Percentiles rank a stretch among this genome's conserved stretches.
Conservation (phyloP, 164 flowering plant genomes). For the Euptelea pleiosperma region DNA sequence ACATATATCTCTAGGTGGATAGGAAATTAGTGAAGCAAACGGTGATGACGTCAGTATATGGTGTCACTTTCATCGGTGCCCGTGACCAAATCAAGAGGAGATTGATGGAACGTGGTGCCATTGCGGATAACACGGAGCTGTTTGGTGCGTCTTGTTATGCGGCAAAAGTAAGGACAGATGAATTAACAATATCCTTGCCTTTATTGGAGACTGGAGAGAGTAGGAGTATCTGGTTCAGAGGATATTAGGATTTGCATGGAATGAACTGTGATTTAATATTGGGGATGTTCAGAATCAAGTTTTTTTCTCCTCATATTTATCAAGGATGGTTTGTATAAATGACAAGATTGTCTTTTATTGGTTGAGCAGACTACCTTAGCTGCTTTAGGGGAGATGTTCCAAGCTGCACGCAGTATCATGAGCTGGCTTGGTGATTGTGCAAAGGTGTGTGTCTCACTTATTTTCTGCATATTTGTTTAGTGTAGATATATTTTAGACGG, state of each 20-base stretch:
- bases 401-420: slow-evolving; percentile 95
- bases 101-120: slow-evolving; percentile 64
- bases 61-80: slow-evolving; percentile 98
- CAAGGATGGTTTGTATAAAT: not conserved
- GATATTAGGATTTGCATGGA: not conserved
- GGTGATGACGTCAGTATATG: slow-evolving; percentile 99
- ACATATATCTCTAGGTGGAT: slow-evolving; percentile 51
- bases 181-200: not conserved
- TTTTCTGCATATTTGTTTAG: not conserved
- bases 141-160: slow-evolving; percentile 87
- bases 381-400: slow-evolving; percentile 95
- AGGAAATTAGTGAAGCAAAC: slow-evolving; percentile 98
- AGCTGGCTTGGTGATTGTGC: slow-evolving; percentile 81
- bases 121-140: slow-evolving; percentile 54
- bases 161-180: slow-evolving; percentile 62
- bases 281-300: not conserved
- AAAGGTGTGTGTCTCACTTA: slow-evolving; percentile 25
- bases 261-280: too few species aligned
- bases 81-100: slow-evolving; percentile 91
- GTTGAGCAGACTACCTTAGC: slow-evolving; percentile 67
- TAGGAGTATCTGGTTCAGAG: not conserved
- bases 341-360: slow-evolving; percentile 5
- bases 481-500: too few species aligned
- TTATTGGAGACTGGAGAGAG: not conserved
- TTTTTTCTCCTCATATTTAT: not conserved